phyloP scores from a whole-genome alignment of 202 grass and related monocot species.

The Setaria viridis region DNA sequence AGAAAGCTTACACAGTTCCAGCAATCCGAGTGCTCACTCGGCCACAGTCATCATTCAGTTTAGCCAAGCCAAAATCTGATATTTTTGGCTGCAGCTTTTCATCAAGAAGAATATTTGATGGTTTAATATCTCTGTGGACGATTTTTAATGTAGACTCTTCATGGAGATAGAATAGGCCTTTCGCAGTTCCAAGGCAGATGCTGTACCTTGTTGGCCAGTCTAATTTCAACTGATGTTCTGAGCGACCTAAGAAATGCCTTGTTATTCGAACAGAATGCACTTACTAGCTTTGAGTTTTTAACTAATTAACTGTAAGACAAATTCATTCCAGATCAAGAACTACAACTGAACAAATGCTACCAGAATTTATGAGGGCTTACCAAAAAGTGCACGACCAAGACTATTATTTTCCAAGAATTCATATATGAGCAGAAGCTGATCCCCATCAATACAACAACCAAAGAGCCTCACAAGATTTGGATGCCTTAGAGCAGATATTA shows the following conservation, averaged over 20 bases:
- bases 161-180: conserved; percentile 75
- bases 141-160: conserved; percentile 84
- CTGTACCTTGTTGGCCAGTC: conserved; percentile 72
- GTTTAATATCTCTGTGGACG: conserved; percentile 84
- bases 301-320: neutral
- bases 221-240: conserved; percentile 68
- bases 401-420: conserved; percentile 96
- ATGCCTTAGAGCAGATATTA: conserved; percentile 89
- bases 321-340: neutral
- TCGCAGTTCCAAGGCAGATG: conserved; percentile 77
- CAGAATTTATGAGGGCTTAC: conserved; percentile 52
- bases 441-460: conserved; percentile 85
- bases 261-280: conserved; percentile 32
- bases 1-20: conserved; percentile 75
- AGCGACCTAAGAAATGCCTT: conserved; percentile 48
- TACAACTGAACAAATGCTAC: conserved; percentile 1
- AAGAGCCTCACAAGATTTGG: conserved; percentile 87
- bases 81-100: conserved; percentile 80
- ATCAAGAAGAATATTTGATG: conserved; percentile 84
- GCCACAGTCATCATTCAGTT: conserved; percentile 72
- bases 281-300: conserved; percentile 1
- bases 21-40: conserved; percentile 73
- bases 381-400: conserved; percentile 77
- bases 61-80: conserved; percentile 88
- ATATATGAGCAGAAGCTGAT: conserved; percentile 81